Conservation (phyloP, 805 yeast genomes). For the Candida sanyiensis region DNA sequence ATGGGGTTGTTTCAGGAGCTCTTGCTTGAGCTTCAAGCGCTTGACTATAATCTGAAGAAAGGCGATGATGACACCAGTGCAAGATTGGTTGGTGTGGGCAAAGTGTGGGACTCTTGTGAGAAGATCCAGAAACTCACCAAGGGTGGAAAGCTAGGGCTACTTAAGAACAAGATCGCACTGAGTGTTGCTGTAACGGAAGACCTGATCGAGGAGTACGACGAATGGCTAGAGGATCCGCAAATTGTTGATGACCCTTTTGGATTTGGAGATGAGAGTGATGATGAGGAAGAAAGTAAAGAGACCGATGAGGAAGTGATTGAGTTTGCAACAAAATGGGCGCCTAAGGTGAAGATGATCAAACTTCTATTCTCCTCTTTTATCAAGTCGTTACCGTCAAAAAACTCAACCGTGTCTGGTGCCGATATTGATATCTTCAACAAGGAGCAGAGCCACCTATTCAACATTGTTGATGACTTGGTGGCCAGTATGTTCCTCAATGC, state of each 20-base stretch:
- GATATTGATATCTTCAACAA: constrained; percentile 43
- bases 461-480: constrained; percentile 50
- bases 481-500: constrained; percentile 45
- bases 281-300: constrained; percentile 26
- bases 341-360: constrained; percentile 50
- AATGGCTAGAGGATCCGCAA: constrained; percentile 62
- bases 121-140: constrained; percentile 35
- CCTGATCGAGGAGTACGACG: constrained; percentile 60
- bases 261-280: constrained; percentile 29
- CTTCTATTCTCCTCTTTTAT: constrained; percentile 51
- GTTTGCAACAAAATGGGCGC: constrained; percentile 44
- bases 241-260: constrained; percentile 47
- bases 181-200: constrained; percentile 48
- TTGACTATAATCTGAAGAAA: constrained; percentile 17
- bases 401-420: constrained; percentile 32
- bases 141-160: constrained; percentile 48
- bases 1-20: constrained; percentile 17
- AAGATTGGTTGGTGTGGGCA: constrained; percentile 57
- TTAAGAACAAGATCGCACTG: constrained; percentile 41
- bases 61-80: constrained; percentile 25
- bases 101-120: constrained; percentile 68
- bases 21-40: constrained; percentile 19
- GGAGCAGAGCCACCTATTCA: constrained; percentile 39
- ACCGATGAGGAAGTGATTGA: constrained; percentile 26
- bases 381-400: constrained; percentile 46